phyloP scores from a whole-genome alignment of 441 rosid genomes.

The Pelargonium myrrhifolium region DNA sequence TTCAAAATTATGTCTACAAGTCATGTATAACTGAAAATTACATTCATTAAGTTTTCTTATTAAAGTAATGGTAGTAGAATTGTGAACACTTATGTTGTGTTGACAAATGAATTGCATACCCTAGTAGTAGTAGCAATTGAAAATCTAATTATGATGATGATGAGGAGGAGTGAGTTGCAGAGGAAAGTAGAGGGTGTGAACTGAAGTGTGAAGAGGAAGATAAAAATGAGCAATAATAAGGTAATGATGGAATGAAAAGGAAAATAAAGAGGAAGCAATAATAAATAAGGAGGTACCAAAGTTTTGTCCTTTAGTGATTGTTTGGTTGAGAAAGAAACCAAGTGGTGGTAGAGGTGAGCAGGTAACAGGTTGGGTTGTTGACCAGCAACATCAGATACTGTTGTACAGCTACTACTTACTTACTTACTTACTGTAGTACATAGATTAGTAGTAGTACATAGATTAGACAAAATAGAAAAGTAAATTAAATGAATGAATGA shows the following conservation, averaged over 20 bases:
- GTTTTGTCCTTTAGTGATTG: neutral
- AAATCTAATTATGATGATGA: too few relatives aligned
- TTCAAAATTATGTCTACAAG: too few relatives aligned
- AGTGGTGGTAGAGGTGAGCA: neutral
- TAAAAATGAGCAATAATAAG: neutral
- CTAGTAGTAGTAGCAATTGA: too few relatives aligned
- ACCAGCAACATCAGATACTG: slow-evolving; percentile 2
- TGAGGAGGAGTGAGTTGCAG: too few relatives aligned
- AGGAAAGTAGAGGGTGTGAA: too few relatives aligned
- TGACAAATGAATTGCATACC: too few relatives aligned
- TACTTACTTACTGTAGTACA: neutral
- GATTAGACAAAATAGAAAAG: neutral
- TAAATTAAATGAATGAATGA: neutral
- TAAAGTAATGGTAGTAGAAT: too few relatives aligned
- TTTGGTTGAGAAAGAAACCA: neutral
- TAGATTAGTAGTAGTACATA: neutral
- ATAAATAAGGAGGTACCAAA: neutral
- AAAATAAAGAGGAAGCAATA: too few relatives aligned
- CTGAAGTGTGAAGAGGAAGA: too few relatives aligned
- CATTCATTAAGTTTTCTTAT: too few relatives aligned
- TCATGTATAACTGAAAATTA: too few relatives aligned
- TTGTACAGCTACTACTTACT: neutral
- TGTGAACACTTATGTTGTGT: too few relatives aligned
- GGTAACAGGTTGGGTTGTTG: slow-evolving; percentile 4
- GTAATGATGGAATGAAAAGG: neutral